Base-by-base conservation (phyloP, 257 asterid species). In the Lavandula angustifolia region DNA sequence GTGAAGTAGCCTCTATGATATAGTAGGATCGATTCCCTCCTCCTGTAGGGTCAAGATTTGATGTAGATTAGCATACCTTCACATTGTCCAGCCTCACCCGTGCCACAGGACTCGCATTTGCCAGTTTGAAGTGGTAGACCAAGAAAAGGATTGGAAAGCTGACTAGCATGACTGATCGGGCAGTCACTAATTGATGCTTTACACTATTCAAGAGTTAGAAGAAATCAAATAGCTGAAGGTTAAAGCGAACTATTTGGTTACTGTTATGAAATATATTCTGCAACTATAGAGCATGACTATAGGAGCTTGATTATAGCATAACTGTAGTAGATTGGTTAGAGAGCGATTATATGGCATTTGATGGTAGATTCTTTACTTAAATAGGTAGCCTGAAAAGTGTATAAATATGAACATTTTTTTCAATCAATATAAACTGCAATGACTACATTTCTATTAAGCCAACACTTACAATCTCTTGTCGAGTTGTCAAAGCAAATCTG, bases 111-210 rank as follows among this genome's bases (percentile, higher is more conserved):
- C 78, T 90, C 97, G 52, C 99, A 94, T 86, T 85, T 90, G 16
- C 97, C 99, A 44, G 80, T 80, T 72, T 94, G 91, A 46, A 94
- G 94, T 3, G 97, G 99, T 74, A 94, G 80, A 53, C 99, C 97
- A 74, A 90, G 99, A 72, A 85, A 94, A 61, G 97, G 97, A 69
- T 94, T 94, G 7, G 91, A 81, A 31, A 94, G 92, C 62, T 89
- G 96, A 75, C 95, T 87, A 27, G 95, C 90, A 79, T 90, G 96
- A 69, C 78, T 87, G 69, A 94, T 90, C 3, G 96, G 94, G 37
- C 92, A 94, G 33, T 86, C 89, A 55, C 92, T 86, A 52, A 82
- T 79, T 32, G 99, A 94, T 52, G 95, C 84, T 86, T 86, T 89
- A 64, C 82, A 75, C 97, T 92, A 69, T 58, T 69, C 70, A 71